Evolutionary conservation across 83 land plant species (phyloP), one percentile per base, ranked within the genome.

Genomic region (Thuja plicata): DNA sequence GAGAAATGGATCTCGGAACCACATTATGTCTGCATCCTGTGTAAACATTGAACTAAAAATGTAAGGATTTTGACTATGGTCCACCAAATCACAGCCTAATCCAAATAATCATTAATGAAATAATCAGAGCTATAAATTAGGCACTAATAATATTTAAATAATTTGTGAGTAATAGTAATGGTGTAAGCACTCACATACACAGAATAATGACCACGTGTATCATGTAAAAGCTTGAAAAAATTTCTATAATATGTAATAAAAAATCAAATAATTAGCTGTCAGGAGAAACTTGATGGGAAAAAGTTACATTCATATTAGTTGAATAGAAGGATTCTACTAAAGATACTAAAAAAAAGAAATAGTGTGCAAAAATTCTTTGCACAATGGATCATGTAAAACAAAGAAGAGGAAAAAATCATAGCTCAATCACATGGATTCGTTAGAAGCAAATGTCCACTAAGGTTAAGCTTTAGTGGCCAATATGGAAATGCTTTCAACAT

Each of bases 11-110:
- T 95, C 88, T 66, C 97, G 94, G 73, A 96, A 93, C 97, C 97
- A 96, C 95, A 96, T 89, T 50, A 96, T 83, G 89, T 96, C 97
- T 52, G 96, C 93, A 90, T 96, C 97, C 97, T 96, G 93, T 46
- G 74, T 19, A 40, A 83, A 66, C 89, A 87, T 35, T 86, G 46
- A 86, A 86, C 86, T 83, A 13, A n/a, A 48, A 83, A 13, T 83
- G 57, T 83, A n/a, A 83, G 86, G 55, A 15, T 30, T 83, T 83
- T 48, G 37, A 45, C 30, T 35, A 48, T 30, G 27, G 86, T 48
- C 32, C 32, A 82, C 85, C 85, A 82, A 45, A 9, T 16, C 83
- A 45, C 4, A 43, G 11, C 0, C 85, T 46, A 40, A 12, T 82
- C 54, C 52, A 82, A 46, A 45, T 52, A 43, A 24, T 40, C 48